A percentile compares a stretch with the other conserved stretches of the same genome.
These are phyloP conservation scores for Floccularia luteovirens DNA, from an alignment of 768 basidiomycete genomes.

Conservation along the genomic window DNA sequence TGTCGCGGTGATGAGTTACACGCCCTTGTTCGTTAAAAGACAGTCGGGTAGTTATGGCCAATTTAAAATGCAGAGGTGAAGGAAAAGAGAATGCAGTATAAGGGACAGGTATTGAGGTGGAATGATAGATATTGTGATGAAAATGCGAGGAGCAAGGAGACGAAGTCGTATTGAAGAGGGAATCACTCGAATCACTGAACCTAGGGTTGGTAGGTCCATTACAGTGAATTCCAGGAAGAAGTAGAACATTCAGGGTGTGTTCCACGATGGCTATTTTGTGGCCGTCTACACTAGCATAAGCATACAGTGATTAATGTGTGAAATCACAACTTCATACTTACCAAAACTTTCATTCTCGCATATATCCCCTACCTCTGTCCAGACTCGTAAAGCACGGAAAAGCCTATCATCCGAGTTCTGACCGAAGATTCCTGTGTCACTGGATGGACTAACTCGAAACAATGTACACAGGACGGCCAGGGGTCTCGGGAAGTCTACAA, in stretches of 20 bases:
- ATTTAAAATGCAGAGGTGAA: slow-evolving; percentile 66
- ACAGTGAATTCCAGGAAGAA: slow-evolving; percentile 66
- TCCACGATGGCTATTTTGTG: slow-evolving; percentile 69
- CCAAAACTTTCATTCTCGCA: slow-evolving; percentile 79
- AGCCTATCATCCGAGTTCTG: slow-evolving; percentile 29
- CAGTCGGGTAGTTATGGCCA: slow-evolving; percentile 66
- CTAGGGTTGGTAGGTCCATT: slow-evolving; percentile 27
- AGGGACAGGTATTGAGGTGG: slow-evolving; percentile 43
- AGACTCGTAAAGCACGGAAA: slow-evolving; percentile 60
- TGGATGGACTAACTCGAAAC: slow-evolving; percentile 35
- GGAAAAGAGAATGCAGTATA: slow-evolving; percentile 51
- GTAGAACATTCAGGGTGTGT: slow-evolving; percentile 70
- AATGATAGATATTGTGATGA: slow-evolving; percentile 17
- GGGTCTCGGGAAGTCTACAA: slow-evolving; percentile 64
- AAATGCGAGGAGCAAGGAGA: slow-evolving; percentile 21
- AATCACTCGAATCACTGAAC: slow-evolving; percentile 24
- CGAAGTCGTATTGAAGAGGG: slow-evolving; percentile 25
- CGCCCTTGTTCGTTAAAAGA: slow-evolving; percentile 79
- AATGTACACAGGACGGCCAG: slow-evolving; percentile 50
- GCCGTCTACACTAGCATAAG: slow-evolving; percentile 41
- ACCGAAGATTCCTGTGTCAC: slow-evolving; percentile 12
- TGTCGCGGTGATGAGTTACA: slow-evolving; percentile 73
- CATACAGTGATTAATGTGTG: background rate
- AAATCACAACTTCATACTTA: slow-evolving; percentile 14
- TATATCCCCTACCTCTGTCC: slow-evolving; percentile 70